Percentiles rank a stretch among this genome's conserved stretches.
Conservation (phyloP, 306 rosid species). For the Lathyrus oleraceus region DNA sequence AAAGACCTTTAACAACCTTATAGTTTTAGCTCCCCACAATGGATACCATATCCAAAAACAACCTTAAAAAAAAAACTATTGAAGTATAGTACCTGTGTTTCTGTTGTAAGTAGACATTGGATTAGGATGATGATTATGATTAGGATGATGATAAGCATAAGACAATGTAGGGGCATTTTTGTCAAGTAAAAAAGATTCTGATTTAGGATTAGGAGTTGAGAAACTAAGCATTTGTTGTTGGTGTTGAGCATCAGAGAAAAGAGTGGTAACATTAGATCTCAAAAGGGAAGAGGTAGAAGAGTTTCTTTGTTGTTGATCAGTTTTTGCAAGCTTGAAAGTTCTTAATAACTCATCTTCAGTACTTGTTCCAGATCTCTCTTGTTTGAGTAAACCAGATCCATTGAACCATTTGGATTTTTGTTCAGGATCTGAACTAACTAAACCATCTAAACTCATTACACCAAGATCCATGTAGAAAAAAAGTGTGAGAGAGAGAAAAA, state of each 20-base stretch:
- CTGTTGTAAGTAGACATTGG: conserved; percentile 49
- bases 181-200: conserved; percentile 48
- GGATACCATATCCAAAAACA: conserved; percentile 26
- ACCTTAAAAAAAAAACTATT: neutral
- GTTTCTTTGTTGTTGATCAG: conserved; percentile 1
- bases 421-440: conserved; percentile 80
- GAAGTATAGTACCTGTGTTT: conserved; percentile 44
- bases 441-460: conserved; percentile 69
- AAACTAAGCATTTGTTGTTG: conserved; percentile 75
- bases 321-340: conserved; percentile 52
- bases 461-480: conserved; percentile 73
- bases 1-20: conserved; percentile 58
- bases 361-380: conserved; percentile 60
- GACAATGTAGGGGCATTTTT: conserved; percentile 36
- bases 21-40: conserved; percentile 30
- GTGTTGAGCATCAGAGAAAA: conserved; percentile 51
- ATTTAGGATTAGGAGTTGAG: conserved; percentile 50
- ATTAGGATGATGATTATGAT: no score
- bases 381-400: conserved; percentile 74
- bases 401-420: conserved; percentile 53
- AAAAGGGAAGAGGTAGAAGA: conserved; percentile 38
- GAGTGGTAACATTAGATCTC: conserved; percentile 54
- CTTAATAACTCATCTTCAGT: conserved; percentile 62
- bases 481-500: neutral
- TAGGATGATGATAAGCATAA: conserved; percentile 23